Evolutionary conservation across 2,329 filamentous ascomycete species (phyloP).

Genomic region (Pestalotiopsis sp.): DNA sequence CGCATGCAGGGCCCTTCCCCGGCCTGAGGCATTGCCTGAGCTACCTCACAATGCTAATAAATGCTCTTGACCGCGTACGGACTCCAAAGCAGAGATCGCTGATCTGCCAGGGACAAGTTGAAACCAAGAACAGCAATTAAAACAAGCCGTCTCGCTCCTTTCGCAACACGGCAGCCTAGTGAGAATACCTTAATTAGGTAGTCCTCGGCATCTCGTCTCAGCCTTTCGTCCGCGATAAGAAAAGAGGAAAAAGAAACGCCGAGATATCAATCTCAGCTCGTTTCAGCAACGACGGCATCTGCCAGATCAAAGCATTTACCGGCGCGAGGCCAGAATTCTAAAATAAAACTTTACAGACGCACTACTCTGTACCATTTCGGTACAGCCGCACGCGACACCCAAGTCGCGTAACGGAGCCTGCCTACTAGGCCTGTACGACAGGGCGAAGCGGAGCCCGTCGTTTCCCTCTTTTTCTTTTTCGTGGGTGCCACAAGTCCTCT

Average conservation of each 20-base stretch:
- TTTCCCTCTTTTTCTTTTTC: neutral
- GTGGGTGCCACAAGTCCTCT: neutral
- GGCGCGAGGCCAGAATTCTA: neutral
- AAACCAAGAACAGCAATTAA: too few relatives aligned
- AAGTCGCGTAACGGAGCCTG: too few relatives aligned
- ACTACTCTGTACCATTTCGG: neutral
- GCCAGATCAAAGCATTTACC: neutral
- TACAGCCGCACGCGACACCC: neutral
- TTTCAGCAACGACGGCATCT: neutral
- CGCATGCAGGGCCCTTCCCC: neutral
- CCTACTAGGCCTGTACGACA: neutral
- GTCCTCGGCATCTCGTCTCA: neutral
- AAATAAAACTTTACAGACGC: neutral
- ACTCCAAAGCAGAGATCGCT: too few relatives aligned
- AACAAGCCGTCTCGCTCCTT: too few relatives aligned
- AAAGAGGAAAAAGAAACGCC: neutral
- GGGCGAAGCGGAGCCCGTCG: neutral
- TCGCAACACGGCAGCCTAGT: too few relatives aligned
- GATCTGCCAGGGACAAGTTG: too few relatives aligned
- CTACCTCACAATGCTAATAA: too few relatives aligned
- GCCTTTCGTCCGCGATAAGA: neutral
- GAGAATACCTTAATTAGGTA: too few relatives aligned
- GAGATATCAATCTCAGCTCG: neutral
- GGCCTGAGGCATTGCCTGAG: neutral
- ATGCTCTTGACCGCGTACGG: too few relatives aligned